A percentile compares a stretch with the other conserved stretches of the same genome.
These are phyloP conservation scores for Acanthamoeba sp. DNA, from an alignment of 208 protist genomes.

Conservation along the genomic window DNA sequence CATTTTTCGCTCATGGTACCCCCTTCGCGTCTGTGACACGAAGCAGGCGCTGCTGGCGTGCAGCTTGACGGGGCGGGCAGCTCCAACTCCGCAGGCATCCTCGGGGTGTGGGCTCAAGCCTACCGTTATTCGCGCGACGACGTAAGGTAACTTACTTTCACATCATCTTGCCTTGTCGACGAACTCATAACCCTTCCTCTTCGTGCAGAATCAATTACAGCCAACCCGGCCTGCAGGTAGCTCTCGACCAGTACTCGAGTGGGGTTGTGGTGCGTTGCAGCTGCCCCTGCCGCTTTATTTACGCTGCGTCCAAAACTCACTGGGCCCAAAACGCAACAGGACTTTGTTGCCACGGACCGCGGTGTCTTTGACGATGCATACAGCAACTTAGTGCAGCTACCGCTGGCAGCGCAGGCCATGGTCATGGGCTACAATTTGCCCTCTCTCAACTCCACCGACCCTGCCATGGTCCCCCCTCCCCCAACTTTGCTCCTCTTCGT, in stretches of 20 bases:
- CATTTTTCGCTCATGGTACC: too few species aligned
- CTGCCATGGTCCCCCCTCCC: not conserved
- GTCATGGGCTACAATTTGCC: slow-evolving; percentile 37
- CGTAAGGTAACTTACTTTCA: not conserved
- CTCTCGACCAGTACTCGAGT: not conserved
- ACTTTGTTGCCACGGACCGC: slow-evolving; percentile 19
- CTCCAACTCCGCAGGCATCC: slow-evolving; percentile 18
- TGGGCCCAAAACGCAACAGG: not conserved
- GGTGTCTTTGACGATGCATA: not conserved
- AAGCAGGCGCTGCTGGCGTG: not conserved
- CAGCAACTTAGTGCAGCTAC: not conserved
- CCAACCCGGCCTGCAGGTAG: not conserved
- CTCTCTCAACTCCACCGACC: not conserved
- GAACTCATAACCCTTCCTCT: not conserved
- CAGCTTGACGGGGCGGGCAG: not conserved
- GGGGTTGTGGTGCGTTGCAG: not conserved
- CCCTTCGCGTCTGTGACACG: too few species aligned
- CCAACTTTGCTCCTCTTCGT: too few species aligned
- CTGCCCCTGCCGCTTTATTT: not conserved
- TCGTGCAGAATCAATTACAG: not conserved
- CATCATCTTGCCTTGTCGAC: not conserved
- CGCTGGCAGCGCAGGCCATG: slow-evolving; percentile 4
- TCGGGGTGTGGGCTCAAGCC: not conserved
- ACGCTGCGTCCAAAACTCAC: not conserved
- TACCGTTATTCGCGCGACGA: slow-evolving; percentile 23